Percentiles rank a stretch among this genome's conserved stretches.
Evolutionary conservation across 306 rosid species (phyloP).

Genomic region (Clitoria ternatea): DNA sequence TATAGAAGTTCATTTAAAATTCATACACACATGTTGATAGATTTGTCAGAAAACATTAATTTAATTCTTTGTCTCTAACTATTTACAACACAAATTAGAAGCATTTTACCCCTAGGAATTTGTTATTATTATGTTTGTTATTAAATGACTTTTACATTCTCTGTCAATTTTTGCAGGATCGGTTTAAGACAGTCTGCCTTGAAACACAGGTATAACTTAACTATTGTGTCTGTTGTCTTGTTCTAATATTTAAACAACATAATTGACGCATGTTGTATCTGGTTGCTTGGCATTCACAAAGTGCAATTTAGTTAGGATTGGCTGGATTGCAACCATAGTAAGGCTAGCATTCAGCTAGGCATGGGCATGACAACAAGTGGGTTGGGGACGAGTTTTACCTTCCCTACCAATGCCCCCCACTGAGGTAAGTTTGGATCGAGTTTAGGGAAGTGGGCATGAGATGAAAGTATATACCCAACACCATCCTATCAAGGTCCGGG

Average conservation of each 20-base stretch:
- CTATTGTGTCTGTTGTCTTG: slow-evolving; percentile 7
- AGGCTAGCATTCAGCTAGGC: background rate
- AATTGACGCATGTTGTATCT: background rate
- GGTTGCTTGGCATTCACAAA: background rate
- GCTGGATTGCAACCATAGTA: slow-evolving; percentile 9
- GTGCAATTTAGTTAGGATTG: background rate
- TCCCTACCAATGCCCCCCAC: background rate
- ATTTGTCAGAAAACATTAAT: background rate
- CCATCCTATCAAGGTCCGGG: background rate
- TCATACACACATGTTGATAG: background rate
- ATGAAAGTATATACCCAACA: background rate
- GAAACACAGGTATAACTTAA: slow-evolving; percentile 49
- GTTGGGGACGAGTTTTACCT: background rate
- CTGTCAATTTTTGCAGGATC: slow-evolving; percentile 50
- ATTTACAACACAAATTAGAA: background rate
- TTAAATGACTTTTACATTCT: slow-evolving; percentile 20
- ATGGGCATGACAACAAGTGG: background rate
- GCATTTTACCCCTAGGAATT: slow-evolving; percentile 8
- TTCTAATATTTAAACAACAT: background rate
- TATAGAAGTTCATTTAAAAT: slow-evolving; percentile 1
- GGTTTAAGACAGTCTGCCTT: slow-evolving; percentile 49
- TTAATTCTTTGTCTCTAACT: background rate
- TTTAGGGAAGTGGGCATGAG: background rate
- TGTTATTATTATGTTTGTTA: background rate
- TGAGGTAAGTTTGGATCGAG: background rate